Evolutionary conservation across 306 rosid species (phyloP).

Genomic region (Prunus mongolica): DNA sequence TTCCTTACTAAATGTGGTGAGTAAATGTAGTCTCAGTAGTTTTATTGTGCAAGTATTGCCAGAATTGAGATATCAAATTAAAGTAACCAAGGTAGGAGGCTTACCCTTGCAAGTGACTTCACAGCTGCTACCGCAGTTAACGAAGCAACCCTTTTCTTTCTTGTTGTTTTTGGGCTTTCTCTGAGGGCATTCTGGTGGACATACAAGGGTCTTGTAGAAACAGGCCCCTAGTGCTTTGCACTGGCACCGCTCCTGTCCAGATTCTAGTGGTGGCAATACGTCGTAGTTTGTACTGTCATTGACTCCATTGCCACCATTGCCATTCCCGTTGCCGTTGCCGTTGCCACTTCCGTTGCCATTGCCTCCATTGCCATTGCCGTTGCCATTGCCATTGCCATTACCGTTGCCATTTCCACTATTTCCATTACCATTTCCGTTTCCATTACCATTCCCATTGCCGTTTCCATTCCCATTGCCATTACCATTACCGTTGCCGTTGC

Average conservation of each 20-base stretch:
- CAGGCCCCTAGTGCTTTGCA: slow-evolving; percentile 41
- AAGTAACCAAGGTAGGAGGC: neutral
- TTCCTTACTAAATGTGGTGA: too few species aligned
- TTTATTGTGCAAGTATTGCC: too few species aligned
- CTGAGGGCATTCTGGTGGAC: slow-evolving; percentile 43
- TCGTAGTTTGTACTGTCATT: too few species aligned
- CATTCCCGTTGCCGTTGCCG: neutral
- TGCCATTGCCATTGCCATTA: neutral
- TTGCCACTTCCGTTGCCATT: neutral
- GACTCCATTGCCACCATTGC: too few species aligned
- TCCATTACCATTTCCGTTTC: neutral
- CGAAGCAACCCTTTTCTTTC: slow-evolving; percentile 53
- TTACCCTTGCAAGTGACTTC: slow-evolving; percentile 80
- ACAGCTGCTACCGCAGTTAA: slow-evolving; percentile 62
- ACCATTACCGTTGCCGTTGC: neutral
- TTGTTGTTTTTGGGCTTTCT: slow-evolving; percentile 71
- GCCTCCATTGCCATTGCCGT: neutral
- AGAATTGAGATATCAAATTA: too few species aligned
- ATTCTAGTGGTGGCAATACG: too few species aligned
- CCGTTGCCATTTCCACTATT: neutral
- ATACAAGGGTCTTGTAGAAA: slow-evolving; percentile 35
- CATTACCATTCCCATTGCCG: neutral
- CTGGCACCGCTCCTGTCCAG: too few species aligned
- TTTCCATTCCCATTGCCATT: neutral
- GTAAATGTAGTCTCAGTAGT: too few species aligned